Conservation (phyloP, 306 rosid genomes). For the Corylus avellana region DNA sequence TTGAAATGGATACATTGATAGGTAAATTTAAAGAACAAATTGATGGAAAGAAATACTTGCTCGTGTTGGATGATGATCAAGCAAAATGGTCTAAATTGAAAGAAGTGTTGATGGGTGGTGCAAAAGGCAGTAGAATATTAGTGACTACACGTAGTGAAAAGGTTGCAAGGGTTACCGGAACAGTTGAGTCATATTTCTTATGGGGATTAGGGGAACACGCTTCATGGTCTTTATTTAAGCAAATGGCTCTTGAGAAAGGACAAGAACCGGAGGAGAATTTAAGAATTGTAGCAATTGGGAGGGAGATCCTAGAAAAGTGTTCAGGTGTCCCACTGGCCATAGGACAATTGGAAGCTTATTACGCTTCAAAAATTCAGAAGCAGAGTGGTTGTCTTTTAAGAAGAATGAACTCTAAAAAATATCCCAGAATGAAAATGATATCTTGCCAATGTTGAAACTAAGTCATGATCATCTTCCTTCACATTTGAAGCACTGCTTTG, state of each 20-base stretch:
- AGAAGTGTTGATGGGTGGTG: background rate
- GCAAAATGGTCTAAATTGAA: background rate
- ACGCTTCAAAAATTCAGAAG: background rate
- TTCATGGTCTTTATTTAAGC: constrained; percentile 1
- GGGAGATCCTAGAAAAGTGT: background rate
- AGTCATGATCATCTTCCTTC: background rate
- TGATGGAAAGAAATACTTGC: background rate
- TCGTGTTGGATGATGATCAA: constrained; percentile 11
- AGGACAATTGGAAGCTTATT: constrained; percentile 11
- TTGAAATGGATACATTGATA: background rate
- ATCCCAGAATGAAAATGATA: too few species aligned
- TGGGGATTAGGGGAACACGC: background rate
- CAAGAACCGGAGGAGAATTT: background rate
- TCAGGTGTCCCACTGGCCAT: constrained; percentile 22
- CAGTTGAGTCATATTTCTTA: background rate
- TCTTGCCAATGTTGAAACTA: background rate
- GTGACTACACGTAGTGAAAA: constrained; percentile 3
- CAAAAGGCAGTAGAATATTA: constrained; percentile 13
- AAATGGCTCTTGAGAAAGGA: constrained; percentile 13
- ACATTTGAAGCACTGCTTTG: constrained; percentile 4
- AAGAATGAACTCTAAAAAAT: too few species aligned
- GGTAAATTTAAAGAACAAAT: background rate
- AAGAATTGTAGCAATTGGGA: background rate
- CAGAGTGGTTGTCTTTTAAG: background rate
- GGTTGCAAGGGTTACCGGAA: background rate